Conservation (phyloP, 1,284 basidiomycete species). For the Trametes pubescens region DNA sequence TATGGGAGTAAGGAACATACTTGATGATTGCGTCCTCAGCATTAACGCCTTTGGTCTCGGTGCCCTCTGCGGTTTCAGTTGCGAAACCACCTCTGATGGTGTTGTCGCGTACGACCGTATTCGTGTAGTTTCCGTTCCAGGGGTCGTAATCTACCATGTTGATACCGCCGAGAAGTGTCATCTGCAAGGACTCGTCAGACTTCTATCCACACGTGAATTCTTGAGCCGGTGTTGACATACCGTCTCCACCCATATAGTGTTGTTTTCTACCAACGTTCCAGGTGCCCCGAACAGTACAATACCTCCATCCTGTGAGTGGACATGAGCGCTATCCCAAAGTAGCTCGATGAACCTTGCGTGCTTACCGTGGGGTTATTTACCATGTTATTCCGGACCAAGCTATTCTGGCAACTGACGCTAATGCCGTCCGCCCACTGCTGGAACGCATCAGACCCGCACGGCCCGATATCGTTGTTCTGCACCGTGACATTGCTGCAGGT, state of each 20-base stretch:
- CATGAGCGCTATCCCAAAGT: conserved; percentile 11
- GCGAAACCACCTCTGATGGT: conserved; percentile 75
- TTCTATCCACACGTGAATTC: neutral
- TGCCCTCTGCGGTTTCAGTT: conserved; percentile 49
- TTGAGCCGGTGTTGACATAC: conserved; percentile 47
- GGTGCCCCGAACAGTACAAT: conserved; percentile 88
- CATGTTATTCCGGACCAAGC: conserved; percentile 75
- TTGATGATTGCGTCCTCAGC: conserved; percentile 71
- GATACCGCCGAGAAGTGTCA: conserved; percentile 80
- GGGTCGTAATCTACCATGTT: conserved; percentile 84
- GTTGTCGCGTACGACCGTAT: conserved; percentile 77
- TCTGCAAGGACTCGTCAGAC: conserved; percentile 46
- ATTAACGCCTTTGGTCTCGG: conserved; percentile 62
- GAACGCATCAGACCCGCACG: conserved; percentile 70
- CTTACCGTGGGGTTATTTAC: conserved; percentile 69
- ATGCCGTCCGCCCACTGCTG: conserved; percentile 89
- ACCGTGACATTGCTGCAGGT: conserved; percentile 71
- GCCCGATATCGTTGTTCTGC: conserved; percentile 84
- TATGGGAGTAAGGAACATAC: conserved; percentile 47
- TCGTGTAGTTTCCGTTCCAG: conserved; percentile 75
- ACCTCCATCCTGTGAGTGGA: conserved; percentile 63
- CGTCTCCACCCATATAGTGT: conserved; percentile 76
- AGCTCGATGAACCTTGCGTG: conserved; percentile 5
- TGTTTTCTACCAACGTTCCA: conserved; percentile 76
- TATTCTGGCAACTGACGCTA: conserved; percentile 76